These are phyloP conservation scores for Globisporangium barbulae DNA, from an alignment of 352 stramenopile species.

Conservation along the genomic window DNA sequence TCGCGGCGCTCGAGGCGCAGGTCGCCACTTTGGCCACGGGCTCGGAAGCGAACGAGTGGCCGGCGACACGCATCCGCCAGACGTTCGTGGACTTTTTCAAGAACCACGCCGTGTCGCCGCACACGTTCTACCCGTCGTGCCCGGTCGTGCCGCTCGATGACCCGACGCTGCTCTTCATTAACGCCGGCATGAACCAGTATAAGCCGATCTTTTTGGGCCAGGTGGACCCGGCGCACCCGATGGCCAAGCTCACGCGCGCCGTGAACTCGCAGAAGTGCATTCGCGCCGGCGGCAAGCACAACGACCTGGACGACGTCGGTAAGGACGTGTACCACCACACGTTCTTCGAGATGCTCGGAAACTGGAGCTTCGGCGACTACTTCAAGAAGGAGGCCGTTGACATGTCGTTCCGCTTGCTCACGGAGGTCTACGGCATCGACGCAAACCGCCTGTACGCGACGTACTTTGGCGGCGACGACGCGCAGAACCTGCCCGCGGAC, in stretches of 20 bases:
- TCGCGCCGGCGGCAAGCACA: slow-evolving; percentile 98
- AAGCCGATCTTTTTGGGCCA: slow-evolving; percentile 99
- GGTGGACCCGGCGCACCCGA: slow-evolving; percentile 91
- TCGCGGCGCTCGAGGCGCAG: slow-evolving; percentile 22
- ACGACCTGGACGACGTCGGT: slow-evolving; percentile 99
- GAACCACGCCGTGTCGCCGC: slow-evolving; percentile 68
- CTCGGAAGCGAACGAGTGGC: slow-evolving; percentile 72
- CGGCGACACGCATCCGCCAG: slow-evolving; percentile 93
- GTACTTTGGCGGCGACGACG: slow-evolving; percentile 97
- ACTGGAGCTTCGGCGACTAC: slow-evolving; percentile 99
- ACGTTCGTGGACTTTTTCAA: slow-evolving; percentile 99
- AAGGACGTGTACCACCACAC: slow-evolving; percentile 99
- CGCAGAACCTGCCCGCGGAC: slow-evolving; percentile 77
- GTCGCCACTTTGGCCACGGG: slow-evolving; percentile 17
- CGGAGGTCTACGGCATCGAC: slow-evolving; percentile 94
- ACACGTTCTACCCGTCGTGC: slow-evolving; percentile 96
- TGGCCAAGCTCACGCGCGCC: slow-evolving; percentile 91
- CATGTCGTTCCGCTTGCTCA: slow-evolving; percentile 97
- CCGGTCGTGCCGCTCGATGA: slow-evolving; percentile 97
- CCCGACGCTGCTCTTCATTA: slow-evolving; percentile 98
- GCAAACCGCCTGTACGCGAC: slow-evolving; percentile 95
- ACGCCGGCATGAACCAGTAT: slow-evolving; percentile 99
- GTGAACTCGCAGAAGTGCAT: slow-evolving; percentile 99
- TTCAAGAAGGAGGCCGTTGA: slow-evolving; percentile 98
- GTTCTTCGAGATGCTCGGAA: slow-evolving; percentile 99